Conservation (phyloP, 768 basidiomycete species). For the Lactarius vividus region DNA sequence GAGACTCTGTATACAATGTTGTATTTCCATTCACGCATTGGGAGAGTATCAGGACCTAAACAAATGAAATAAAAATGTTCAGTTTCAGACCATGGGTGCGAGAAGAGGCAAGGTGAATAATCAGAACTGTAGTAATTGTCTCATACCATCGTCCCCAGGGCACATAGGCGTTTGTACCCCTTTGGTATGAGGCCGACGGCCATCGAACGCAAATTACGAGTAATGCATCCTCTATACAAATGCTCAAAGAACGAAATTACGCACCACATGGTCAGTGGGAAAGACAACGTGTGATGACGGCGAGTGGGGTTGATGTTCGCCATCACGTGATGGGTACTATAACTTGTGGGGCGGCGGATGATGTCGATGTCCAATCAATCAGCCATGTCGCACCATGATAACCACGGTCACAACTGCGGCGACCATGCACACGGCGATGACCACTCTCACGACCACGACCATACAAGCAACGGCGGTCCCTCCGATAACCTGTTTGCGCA, state of each 20-base stretch:
- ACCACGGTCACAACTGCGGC: conserved; percentile 47
- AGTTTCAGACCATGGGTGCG: background rate
- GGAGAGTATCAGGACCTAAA: background rate
- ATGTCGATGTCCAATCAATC: background rate
- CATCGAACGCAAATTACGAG: conserved; percentile 91
- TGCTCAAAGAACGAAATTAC: conserved; percentile 24
- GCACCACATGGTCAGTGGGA: conserved; percentile 26
- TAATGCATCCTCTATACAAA: conserved; percentile 50
- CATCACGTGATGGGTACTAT: background rate
- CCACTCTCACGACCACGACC: conserved; percentile 57
- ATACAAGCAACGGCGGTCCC: conserved; percentile 48
- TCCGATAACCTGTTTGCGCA: conserved; percentile 70
- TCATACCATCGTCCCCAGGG: conserved; percentile 69
- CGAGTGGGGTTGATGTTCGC: background rate
- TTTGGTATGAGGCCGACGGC: conserved; percentile 58
- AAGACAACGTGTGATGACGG: background rate
- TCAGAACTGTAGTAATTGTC: conserved; percentile 60
- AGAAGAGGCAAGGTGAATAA: conserved; percentile 1
- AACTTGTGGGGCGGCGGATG: background rate
- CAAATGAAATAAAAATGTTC: background rate
- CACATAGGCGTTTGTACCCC: conserved; percentile 66
- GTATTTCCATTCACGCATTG: background rate
- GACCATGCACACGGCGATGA: conserved; percentile 52
- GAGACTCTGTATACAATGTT: background rate
- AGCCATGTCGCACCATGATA: conserved; percentile 55